Evolutionary conservation across 108 stramenopile species (phyloP).

Genomic region (Stephanodiscus triporus): DNA sequence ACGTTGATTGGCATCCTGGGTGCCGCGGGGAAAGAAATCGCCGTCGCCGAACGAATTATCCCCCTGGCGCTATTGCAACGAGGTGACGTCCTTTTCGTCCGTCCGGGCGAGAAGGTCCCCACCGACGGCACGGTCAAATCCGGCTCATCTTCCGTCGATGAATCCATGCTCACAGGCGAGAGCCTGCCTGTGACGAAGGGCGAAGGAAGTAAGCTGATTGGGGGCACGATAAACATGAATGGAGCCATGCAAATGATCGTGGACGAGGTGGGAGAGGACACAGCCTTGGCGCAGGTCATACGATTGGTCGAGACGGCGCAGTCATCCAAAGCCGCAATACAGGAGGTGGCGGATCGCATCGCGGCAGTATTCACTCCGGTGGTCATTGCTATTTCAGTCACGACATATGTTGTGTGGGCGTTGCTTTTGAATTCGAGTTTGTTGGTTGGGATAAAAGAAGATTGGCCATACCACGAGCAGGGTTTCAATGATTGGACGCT

Average conservation of each 20-base stretch:
- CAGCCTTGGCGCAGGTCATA: constrained; percentile 76
- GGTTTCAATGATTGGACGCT: constrained; percentile 72
- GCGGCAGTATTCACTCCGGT: constrained; percentile 71
- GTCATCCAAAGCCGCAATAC: constrained; percentile 76
- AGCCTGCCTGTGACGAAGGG: constrained; percentile 62
- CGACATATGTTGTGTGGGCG: constrained; percentile 73
- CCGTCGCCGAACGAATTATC: constrained; percentile 35
- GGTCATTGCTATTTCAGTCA: constrained; percentile 62
- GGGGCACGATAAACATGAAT: constrained; percentile 69
- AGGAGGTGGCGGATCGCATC: constrained; percentile 82
- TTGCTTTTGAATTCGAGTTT: constrained; percentile 43
- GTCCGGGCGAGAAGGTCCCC: constrained; percentile 79
- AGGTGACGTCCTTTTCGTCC: constrained; percentile 77
- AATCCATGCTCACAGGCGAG: constrained; percentile 89
- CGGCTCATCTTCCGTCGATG: constrained; percentile 83
- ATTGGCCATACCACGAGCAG: constrained; percentile 53
- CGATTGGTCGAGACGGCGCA: constrained; percentile 85
- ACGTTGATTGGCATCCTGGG: constrained; percentile 48
- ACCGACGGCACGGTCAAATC: constrained; percentile 79
- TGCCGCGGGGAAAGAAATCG: constrained; percentile 6
- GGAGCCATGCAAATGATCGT: constrained; percentile 54
- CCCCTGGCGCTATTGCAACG: constrained; percentile 47
- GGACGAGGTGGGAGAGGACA: constrained; percentile 59
- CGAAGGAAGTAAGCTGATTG: constrained; percentile 59
- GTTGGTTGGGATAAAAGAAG: constrained; percentile 51